Base-by-base conservation (phyloP, 2,329 filamentous ascomycete species). In the Colletotrichum tabaci region DNA sequence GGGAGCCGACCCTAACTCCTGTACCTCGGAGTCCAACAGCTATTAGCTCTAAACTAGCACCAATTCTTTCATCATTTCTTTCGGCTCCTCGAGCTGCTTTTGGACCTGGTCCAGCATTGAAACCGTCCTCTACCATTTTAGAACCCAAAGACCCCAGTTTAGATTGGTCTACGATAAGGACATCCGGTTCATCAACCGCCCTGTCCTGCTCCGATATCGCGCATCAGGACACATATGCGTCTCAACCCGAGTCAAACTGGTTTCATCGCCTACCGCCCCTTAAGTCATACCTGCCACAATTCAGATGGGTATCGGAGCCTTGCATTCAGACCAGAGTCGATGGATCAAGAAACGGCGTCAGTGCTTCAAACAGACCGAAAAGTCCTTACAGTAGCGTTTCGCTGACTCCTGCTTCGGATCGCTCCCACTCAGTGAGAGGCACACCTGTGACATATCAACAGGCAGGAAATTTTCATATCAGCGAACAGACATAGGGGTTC, bases 191-290 rank as follows among this genome's bases (percentile, higher is more conserved):
- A 55, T 55, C 21, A 10, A 50, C 47, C n/a, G 26, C 26, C 26
- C 26, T 30, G 21, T 55, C 50, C 21, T 23, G 50, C 23, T 55
- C 50, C 13, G 50, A 30, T 9, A 55, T 55, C 15, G 50, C 21
- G 26, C 7, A 26, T 23, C 15, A 13, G 23, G 12, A 21, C 3
- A 30, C 26, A 55, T 30, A 49, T 21, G 15, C 46, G 16, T 21
- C 23, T 30, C 50, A 55, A 35, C 8, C 23, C 15, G 50, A 55
- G 15, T 16, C n/a, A 30, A 55, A 13, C 26, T 55, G 50, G 50
- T 55, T 55, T 35, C 50, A 21, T 55, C 50, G 50, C 26, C 50
- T 55, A 30, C 50, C 50, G 50, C 50, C 50, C 23, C 50, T 55
- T 21, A 55, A 55, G 50, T 30, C 26, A 30, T 55, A 55, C 50